A percentile compares a stretch with the other conserved stretches of the same genome.
These are phyloP conservation scores for Fusarium hainanense DNA, from an alignment of 2,329 filamentous ascomycete genomes.

Conservation along the genomic window DNA sequence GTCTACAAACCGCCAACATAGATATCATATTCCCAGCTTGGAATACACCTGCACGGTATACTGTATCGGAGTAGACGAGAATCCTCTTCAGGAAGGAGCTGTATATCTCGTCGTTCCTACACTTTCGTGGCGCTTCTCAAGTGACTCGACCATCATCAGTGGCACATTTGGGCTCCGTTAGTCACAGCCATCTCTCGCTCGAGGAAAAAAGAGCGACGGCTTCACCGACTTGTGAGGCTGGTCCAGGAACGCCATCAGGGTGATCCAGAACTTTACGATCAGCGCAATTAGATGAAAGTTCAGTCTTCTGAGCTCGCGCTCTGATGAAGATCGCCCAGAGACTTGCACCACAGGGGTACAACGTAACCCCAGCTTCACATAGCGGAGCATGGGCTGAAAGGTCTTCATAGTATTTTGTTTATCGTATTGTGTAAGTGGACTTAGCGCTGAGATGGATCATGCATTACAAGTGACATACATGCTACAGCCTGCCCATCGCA, in stretches of 20 bases:
- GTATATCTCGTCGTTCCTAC: conserved; percentile 51
- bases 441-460: conserved; percentile 34
- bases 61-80: conserved; percentile 47
- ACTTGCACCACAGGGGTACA: conserved; percentile 19
- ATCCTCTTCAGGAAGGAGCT: conserved; percentile 45
- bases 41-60: conserved; percentile 43
- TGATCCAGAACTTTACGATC: background rate
- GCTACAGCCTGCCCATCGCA: conserved; percentile 48
- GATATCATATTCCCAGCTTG: conserved; percentile 42
- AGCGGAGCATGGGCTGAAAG: conserved; percentile 39
- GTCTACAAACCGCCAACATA: conserved; percentile 40
- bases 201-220: background rate
- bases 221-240: conserved; percentile 20
- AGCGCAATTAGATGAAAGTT: background rate
- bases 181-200: background rate
- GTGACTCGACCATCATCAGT: conserved; percentile 52
- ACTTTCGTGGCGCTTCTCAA: conserved; percentile 52
- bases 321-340: conserved; percentile 42
- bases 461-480: conserved; percentile 50
- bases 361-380: conserved; percentile 35
- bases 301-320: conserved; percentile 33
- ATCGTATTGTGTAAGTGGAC: conserved; percentile 32
- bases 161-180: background rate
- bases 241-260: background rate
- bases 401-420: conserved; percentile 30